Evolutionary conservation across 1,284 basidiomycete genomes (phyloP).

Genomic region (Taiwanofungus camphoratus): DNA sequence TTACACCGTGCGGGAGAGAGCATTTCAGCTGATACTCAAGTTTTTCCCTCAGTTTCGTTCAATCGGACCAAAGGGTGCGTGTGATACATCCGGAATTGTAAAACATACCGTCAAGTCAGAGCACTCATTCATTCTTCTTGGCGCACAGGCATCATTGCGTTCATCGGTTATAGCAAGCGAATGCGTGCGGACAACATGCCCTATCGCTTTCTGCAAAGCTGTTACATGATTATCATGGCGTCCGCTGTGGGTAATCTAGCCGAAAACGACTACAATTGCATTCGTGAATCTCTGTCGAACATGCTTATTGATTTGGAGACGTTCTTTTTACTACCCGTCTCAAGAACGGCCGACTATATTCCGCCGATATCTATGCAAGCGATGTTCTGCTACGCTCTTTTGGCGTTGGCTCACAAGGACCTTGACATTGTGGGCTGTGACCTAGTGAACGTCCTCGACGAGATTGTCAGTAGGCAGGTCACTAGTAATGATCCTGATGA

Average conservation of each 20-base stretch:
- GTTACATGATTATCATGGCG: background rate
- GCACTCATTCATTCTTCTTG: background rate
- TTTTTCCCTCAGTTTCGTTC: too few relatives aligned
- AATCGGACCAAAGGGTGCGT: too few relatives aligned
- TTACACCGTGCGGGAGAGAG: background rate
- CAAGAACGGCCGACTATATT: too few relatives aligned
- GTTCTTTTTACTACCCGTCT: background rate
- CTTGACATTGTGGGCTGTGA: too few relatives aligned
- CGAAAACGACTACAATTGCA: background rate
- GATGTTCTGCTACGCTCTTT: too few relatives aligned
- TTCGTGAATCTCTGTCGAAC: background rate
- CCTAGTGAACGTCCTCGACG: too few relatives aligned
- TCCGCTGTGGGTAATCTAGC: background rate
- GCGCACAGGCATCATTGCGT: background rate
- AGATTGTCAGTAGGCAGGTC: too few relatives aligned
- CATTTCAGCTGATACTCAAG: too few relatives aligned
- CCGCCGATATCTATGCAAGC: too few relatives aligned
- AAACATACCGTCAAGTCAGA: background rate
- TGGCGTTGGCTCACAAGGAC: too few relatives aligned
- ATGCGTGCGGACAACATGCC: background rate
- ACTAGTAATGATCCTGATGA: too few relatives aligned
- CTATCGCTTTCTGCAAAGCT: background rate
- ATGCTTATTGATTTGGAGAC: background rate
- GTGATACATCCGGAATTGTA: background rate
- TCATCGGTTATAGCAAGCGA: background rate